Evolutionary conservation across 768 basidiomycete genomes (phyloP).

Genomic region (Pisolithus albus): DNA sequence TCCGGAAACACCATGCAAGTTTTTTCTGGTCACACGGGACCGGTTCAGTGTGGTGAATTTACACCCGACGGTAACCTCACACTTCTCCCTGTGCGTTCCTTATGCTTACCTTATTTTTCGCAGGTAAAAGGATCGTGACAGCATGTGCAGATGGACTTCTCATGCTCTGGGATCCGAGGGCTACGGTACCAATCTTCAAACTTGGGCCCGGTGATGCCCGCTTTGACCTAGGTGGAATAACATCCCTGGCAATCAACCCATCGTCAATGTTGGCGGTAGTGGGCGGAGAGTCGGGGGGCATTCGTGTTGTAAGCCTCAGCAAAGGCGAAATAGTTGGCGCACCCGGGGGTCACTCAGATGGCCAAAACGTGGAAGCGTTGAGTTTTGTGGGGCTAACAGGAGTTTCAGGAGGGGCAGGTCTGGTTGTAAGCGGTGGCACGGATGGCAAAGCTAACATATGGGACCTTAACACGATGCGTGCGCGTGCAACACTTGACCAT

Average conservation of each 20-base stretch:
- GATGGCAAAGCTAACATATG: slow-evolving; percentile 94
- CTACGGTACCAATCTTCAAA: slow-evolving; percentile 73
- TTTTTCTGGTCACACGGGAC: slow-evolving; percentile 81
- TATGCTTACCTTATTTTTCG: slow-evolving; percentile 1
- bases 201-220: slow-evolving; percentile 63
- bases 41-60: slow-evolving; percentile 84
- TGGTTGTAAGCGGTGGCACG: slow-evolving; percentile 81
- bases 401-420: slow-evolving; percentile 43
- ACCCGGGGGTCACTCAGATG: slow-evolving; percentile 78
- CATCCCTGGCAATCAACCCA: slow-evolving; percentile 76
- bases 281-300: slow-evolving; percentile 78
- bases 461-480: slow-evolving; percentile 83
- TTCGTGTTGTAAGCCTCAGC: slow-evolving; percentile 80
- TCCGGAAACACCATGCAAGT: slow-evolving; percentile 95
- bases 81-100: too few species aligned
- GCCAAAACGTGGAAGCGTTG: slow-evolving; percentile 83
- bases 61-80: slow-evolving; percentile 70
- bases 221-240: slow-evolving; percentile 79
- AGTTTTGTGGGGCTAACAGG: slow-evolving; percentile 73
- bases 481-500: slow-evolving; percentile 78
- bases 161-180: slow-evolving; percentile 89
- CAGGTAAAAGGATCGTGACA: slow-evolving; percentile 85
- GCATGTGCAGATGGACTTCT: slow-evolving; percentile 76
- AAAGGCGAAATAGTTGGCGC: slow-evolving; percentile 78
- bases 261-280: slow-evolving; percentile 87